Evolutionary conservation across 192 early-diverging fungal genomes (phyloP).

Genomic region (Kappamyces sp.): DNA sequence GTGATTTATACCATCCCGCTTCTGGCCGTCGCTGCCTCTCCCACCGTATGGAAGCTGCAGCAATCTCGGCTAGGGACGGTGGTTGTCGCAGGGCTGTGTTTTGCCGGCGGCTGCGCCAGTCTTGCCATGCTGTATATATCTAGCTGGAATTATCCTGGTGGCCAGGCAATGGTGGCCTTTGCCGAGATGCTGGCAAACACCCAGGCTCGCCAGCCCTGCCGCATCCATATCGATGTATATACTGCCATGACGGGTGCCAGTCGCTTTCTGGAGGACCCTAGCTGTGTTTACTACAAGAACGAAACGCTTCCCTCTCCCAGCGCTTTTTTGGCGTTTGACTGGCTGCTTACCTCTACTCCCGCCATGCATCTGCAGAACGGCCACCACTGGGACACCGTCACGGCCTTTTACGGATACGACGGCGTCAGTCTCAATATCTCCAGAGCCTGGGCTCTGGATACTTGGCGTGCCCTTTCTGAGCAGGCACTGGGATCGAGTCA

Average conservation of each 20-base stretch:
- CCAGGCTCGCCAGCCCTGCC: neutral
- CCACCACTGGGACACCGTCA: no score
- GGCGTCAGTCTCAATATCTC: no score
- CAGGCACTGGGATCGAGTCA: no score
- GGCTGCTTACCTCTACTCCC: constrained; percentile 1
- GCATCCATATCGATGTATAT: constrained; percentile 65
- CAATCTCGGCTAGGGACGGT: constrained; percentile 19
- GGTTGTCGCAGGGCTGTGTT: neutral
- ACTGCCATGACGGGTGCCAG: constrained; percentile 80
- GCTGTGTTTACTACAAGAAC: constrained; percentile 10
- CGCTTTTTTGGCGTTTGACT: constrained; percentile 6
- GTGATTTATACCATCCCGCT: constrained; percentile 80
- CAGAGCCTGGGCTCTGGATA: no score
- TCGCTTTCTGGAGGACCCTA: constrained; percentile 45
- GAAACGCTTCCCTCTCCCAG: neutral
- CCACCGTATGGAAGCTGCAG: constrained; percentile 12
- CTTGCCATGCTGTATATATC: constrained; percentile 43
- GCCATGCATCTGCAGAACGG: neutral
- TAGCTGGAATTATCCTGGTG: constrained; percentile 84
- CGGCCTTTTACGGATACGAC: no score
- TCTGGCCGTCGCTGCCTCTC: constrained; percentile 65
- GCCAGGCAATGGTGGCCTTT: constrained; percentile 61
- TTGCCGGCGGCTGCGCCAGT: constrained; percentile 12
- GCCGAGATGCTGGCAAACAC: constrained; percentile 39
- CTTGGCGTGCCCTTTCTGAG: no score